Conservation (phyloP, 2,329 filamentous ascomycete genomes). For the Aspergillus clavatus region DNA sequence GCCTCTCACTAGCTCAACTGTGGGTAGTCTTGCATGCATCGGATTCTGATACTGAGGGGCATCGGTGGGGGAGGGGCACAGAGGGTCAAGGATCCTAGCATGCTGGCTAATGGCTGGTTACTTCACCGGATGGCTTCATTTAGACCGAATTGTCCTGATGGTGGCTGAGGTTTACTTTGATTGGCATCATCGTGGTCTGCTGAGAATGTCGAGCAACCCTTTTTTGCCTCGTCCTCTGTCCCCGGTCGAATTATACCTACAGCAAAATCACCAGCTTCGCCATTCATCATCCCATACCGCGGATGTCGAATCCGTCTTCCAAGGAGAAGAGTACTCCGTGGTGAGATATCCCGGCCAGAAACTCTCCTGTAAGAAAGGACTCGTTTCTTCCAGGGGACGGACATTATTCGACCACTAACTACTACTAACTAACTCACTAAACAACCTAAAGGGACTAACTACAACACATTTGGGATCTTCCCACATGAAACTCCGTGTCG, state of each 20-base stretch:
- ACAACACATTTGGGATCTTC: too few relatives aligned
- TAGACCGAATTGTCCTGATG: neutral
- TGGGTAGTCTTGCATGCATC: too few relatives aligned
- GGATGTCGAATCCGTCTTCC: neutral
- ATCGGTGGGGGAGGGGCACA: neutral
- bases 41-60: too few relatives aligned
- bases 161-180: neutral
- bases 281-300: too few relatives aligned
- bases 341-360: neutral
- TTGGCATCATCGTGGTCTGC: too few relatives aligned
- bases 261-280: too few relatives aligned
- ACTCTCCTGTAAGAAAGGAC: neutral
- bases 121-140: slow-evolving; percentile 1
- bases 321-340: too few relatives aligned
- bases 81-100: too few relatives aligned
- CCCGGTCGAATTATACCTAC: neutral
- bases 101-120: neutral
- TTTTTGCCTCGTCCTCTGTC: neutral
- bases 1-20: too few relatives aligned
- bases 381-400: neutral
- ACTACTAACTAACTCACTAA: too few relatives aligned
- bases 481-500: neutral
- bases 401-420: neutral
- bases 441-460: too few relatives aligned
- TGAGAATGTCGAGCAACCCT: too few relatives aligned